These are phyloP conservation scores for Neltuma alba DNA, from an alignment of 306 rosid species.

Conservation along the genomic window DNA sequence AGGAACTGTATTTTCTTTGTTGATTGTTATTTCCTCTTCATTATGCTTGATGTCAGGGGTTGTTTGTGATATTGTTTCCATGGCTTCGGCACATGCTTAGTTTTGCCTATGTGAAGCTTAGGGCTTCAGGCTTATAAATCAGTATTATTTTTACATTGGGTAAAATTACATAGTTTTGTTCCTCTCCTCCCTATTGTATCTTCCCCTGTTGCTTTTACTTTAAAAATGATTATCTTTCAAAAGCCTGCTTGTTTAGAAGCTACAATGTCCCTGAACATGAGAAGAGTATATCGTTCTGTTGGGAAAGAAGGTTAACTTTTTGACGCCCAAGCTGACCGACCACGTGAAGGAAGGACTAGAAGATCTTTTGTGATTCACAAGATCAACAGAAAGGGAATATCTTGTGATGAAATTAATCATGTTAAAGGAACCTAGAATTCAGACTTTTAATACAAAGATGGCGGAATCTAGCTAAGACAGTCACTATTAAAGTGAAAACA, in stretches of 20 bases:
- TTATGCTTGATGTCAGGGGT: background rate
- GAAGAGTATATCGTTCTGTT: background rate
- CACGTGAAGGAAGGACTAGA: background rate
- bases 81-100: background rate
- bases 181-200: background rate
- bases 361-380: background rate
- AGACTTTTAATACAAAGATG: background rate
- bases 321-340: background rate
- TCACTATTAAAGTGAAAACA: background rate
- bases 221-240: background rate
- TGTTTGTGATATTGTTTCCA: background rate
- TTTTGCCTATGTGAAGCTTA: background rate
- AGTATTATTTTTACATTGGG: background rate
- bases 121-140: background rate
- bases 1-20: background rate
- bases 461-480: background rate
- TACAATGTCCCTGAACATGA: background rate
- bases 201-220: background rate
- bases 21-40: background rate
- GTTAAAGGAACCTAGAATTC: background rate
- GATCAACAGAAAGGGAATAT: background rate
- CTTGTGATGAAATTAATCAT: background rate
- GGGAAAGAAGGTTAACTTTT: background rate
- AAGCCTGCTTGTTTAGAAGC: background rate
- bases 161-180: background rate